phyloP scores from a whole-genome alignment of 1,139 yeast genomes.

The Yamadazyma triangularis region DNA sequence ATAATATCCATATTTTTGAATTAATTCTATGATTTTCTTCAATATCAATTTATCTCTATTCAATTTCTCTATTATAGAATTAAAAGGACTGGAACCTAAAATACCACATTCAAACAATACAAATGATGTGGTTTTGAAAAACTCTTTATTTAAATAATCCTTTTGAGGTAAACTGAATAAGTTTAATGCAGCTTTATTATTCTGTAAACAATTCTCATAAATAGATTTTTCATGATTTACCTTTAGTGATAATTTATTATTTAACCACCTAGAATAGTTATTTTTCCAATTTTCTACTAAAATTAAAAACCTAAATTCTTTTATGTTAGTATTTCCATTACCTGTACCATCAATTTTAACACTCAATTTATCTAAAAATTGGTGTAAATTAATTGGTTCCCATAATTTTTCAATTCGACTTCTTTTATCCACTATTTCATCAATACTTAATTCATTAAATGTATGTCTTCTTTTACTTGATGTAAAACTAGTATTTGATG shows the following conservation, averaged over 20 bases:
- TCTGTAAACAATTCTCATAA: slow-evolving; percentile 22
- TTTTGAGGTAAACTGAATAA: slow-evolving; percentile 38
- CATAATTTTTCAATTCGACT: slow-evolving; percentile 34
- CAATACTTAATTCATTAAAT: slow-evolving; percentile 12
- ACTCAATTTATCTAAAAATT: slow-evolving; percentile 21
- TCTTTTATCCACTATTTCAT: slow-evolving; percentile 22
- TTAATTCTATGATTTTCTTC: slow-evolving; percentile 32
- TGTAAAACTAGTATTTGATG: slow-evolving; percentile 13
- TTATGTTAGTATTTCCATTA: slow-evolving; percentile 19
- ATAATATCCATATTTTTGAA: slow-evolving; percentile 30
- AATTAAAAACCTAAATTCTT: slow-evolving; percentile 23
- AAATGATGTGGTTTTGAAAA: slow-evolving; percentile 36
- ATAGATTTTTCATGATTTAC: slow-evolving; percentile 21
- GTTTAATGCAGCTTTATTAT: slow-evolving; percentile 20
- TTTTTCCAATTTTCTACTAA: slow-evolving; percentile 43
- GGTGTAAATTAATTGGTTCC: slow-evolving; percentile 33
- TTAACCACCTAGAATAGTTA: slow-evolving; percentile 44
- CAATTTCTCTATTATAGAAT: slow-evolving; percentile 25
- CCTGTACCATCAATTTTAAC: no score
- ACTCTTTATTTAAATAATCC: slow-evolving; percentile 27
- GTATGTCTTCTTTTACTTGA: slow-evolving; percentile 13
- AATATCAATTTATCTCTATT: slow-evolving; percentile 32
- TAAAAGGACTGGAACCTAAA: slow-evolving; percentile 14
- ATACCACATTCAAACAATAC: slow-evolving; percentile 47
- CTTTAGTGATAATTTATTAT: slow-evolving; percentile 32